Percentiles rank a stretch among this genome's conserved stretches.
phyloP scores from a whole-genome alignment of 2,329 filamentous ascomycete species.

The Fusarium buxicola region DNA sequence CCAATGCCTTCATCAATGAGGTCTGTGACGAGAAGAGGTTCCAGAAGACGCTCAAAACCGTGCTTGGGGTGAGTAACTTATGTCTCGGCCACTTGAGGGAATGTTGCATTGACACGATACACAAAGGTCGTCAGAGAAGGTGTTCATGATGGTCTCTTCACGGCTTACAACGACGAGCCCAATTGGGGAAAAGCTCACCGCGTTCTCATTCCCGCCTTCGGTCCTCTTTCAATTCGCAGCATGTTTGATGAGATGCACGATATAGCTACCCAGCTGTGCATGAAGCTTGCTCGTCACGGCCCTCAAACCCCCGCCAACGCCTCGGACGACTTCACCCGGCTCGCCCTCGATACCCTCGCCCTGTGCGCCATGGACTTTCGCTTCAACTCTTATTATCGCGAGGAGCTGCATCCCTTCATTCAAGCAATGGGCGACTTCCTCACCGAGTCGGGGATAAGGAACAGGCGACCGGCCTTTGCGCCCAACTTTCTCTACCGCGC shows the following conservation, averaged over 20 bases:
- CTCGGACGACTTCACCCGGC: constrained; percentile 76
- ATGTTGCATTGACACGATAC: constrained; percentile 4
- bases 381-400: constrained; percentile 80
- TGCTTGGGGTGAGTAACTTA: constrained; percentile 53
- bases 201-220: constrained; percentile 75
- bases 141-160: constrained; percentile 75
- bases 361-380: constrained; percentile 78
- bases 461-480: constrained; percentile 59
- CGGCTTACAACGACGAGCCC: constrained; percentile 62
- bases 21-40: constrained; percentile 75
- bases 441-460: constrained; percentile 63
- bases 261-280: constrained; percentile 71
- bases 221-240: constrained; percentile 72
- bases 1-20: constrained; percentile 69
- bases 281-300: constrained; percentile 77
- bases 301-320: constrained; percentile 66
- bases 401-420: constrained; percentile 77
- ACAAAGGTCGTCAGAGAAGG: constrained; percentile 67
- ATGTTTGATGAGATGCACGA: constrained; percentile 80
- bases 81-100: background rate
- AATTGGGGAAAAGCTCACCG: constrained; percentile 77
- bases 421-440: constrained; percentile 74
- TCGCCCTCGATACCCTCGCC: constrained; percentile 78
- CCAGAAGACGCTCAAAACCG: constrained; percentile 64
- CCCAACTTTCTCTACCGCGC: constrained; percentile 60